A percentile compares a stretch with the other conserved stretches of the same genome.
These are phyloP conservation scores for Aspergillus sp. DNA, from an alignment of 2,329 filamentous ascomycete genomes.

Conservation along the genomic window DNA sequence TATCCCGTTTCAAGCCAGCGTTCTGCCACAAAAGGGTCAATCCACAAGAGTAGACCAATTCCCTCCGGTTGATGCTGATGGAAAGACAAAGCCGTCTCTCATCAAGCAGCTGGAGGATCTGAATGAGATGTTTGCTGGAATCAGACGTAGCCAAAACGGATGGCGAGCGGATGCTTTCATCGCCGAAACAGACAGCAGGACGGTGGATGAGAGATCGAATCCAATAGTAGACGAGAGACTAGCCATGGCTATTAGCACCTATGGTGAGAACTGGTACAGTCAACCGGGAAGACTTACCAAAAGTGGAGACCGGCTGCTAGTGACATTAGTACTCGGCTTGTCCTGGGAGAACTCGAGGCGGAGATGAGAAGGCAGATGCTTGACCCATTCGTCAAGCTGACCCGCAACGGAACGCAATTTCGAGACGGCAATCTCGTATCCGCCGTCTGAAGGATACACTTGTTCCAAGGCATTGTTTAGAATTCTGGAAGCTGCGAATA, in stretches of 20 bases:
- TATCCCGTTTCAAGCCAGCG: conserved; percentile 74
- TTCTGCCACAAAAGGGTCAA: conserved; percentile 86
- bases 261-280: background rate
- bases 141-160: conserved; percentile 76
- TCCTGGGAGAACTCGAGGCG: conserved; percentile 85
- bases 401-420: conserved; percentile 69
- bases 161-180: conserved; percentile 71
- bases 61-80: conserved; percentile 83
- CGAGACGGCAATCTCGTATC: conserved; percentile 80
- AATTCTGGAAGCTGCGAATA: conserved; percentile 78
- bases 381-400: conserved; percentile 79
- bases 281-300: conserved; percentile 57
- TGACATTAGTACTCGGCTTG: conserved; percentile 90
- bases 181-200: conserved; percentile 77
- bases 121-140: conserved; percentile 86
- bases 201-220: conserved; percentile 84
- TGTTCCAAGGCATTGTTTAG: conserved; percentile 77
- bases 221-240: conserved; percentile 90
- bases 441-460: conserved; percentile 74
- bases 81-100: conserved; percentile 88
- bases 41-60: conserved; percentile 76
- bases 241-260: conserved; percentile 26
- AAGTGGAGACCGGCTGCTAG: conserved; percentile 84
- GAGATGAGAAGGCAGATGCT: conserved; percentile 73
- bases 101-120: conserved; percentile 83